Base-by-base conservation (phyloP, 768 basidiomycete genomes). In the Phallus indusiatus region DNA sequence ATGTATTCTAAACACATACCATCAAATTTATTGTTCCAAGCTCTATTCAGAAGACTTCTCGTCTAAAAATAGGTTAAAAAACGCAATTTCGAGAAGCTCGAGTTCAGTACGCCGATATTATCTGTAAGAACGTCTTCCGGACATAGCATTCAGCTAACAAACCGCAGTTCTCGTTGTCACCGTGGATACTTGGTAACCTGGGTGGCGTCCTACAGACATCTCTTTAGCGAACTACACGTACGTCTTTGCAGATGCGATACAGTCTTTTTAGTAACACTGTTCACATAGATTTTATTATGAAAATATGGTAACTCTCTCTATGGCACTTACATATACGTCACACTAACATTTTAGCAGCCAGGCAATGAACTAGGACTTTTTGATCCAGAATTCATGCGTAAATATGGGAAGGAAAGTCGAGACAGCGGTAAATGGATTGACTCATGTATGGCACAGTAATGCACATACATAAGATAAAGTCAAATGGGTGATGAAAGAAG, bases 381-480 rank as follows among this genome's bases (percentile, higher is more conserved):
- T 12, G 78, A 81, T 66, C 79, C 79, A 0, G 76, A 74, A 1
- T 81, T 81, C 69, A 76, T 76, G 73, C 62, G 66, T n/a, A 76
- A 79, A 67, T 67, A 78, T 56, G 74, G 70, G 14, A 63, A 71
- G 24, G 77, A 77, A 42, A 65, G 68, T 62, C 61, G 67, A 16
- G 76, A 79, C 63, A 67, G 72, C 8, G 76, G 77, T n/a, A 76
- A 76, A 56, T 79, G 76, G 77, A 76, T 78, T 60, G 76, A 80
- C 65, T 70, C 70, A 70, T 33, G 75, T 78, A 5, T 78, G 76
- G 76, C 75, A 77, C 61, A 78, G 79, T 51, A 79, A 79, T 62
- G 74, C 79, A 10, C 76, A 77, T 63, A 75, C 75, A 18, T 81
- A 78, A 78, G 73, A 75, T 33, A 80, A 81, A 64, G 72, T 81